Base-by-base conservation (phyloP, 805 yeast species). In the Monosporozyma servazzii region DNA sequence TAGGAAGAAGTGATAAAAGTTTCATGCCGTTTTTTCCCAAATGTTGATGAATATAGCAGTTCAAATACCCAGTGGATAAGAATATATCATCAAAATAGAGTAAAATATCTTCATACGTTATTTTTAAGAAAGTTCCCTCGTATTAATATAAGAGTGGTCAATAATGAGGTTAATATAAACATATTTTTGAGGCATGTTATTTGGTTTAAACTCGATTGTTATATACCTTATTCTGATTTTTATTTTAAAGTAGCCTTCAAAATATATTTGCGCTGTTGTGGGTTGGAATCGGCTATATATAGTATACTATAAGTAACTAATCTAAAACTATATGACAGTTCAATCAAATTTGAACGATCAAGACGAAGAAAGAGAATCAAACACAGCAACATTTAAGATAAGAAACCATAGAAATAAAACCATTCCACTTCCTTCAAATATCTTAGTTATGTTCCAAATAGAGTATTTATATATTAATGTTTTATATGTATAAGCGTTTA, bases 221-320 rank as follows among this genome's bases (percentile, higher is more conserved):
- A 1, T 88, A 84, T 69, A 90, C 96, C 0, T 70, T 87, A n/a
- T 52, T 85, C 31, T 82, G 90, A 80, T 96, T 90, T 63, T 79
- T 33, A 45, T 80, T 1, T 69, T 88, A 30, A 89, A 88, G 82
- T 74, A 79, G 54, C 88, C 84, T 62, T 65, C 81, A 23, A 96
- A 96, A 0, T 82, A 81, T 21, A 53, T 79, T 30, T 73, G 86
- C 82, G 90, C 53, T 68, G 80, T 57, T 56, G 81, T 20, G 97
- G 97, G 1, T 82, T 85, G 49, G 53, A 74, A 0, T 70, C 88
- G 36, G 87, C 89, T 52, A 65, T 87, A 17, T 76, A 79, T 1
- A 75, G 84, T 45, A 91, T 95, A 0, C 65, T 78, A 29, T 66
- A 76, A 43, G 83, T 85, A 15, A 68, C 84, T 7, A 47, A 47